Percentiles rank a stretch among this genome's conserved stretches.
These are phyloP conservation scores for Acer yangbiense DNA, from an alignment of 345 rosid species.

Conservation along the genomic window DNA sequence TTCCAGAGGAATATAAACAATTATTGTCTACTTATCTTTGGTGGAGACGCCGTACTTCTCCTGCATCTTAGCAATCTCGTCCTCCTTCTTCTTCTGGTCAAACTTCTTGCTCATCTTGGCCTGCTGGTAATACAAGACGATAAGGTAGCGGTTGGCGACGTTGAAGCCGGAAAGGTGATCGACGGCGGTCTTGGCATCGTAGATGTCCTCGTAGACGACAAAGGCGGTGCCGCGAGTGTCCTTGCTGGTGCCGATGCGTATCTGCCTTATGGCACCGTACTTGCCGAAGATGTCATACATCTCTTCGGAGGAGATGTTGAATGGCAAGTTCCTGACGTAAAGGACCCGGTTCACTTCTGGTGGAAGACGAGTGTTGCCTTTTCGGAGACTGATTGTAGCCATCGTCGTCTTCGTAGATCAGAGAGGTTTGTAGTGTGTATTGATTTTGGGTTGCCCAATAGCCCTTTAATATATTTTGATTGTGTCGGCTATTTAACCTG, in stretches of 20 bases:
- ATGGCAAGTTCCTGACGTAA: conserved; percentile 96
- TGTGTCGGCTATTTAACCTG: too few relatives aligned
- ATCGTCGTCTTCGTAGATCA: conserved; percentile 23
- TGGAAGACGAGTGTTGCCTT: conserved; percentile 85
- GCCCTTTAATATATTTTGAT: too few relatives aligned
- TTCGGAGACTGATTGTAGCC: conserved; percentile 78
- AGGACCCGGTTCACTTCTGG: conserved; percentile 95
- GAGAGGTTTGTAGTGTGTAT: too few relatives aligned
- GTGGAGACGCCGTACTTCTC: conserved; percentile 92
- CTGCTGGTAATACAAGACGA: conserved; percentile 90
- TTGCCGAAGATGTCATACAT: conserved; percentile 99
- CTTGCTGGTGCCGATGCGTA: conserved; percentile 85
- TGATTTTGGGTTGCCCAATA: too few relatives aligned
- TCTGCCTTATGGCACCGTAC: conserved; percentile 96
- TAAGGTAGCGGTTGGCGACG: conserved; percentile 89
- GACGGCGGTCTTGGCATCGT: conserved; percentile 96
- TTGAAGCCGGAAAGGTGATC: conserved; percentile 98
- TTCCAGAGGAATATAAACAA: neutral
- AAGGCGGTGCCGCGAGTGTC: conserved; percentile 94
- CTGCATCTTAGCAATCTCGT: conserved; percentile 79
- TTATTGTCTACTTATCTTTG: conserved; percentile 62
- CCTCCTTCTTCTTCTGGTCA: conserved; percentile 93
- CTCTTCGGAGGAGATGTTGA: conserved; percentile 98
- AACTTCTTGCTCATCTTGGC: conserved; percentile 94
- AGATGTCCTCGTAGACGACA: conserved; percentile 94